Evolutionary conservation across 352 stramenopile genomes (phyloP).

Genomic region (Peronospora belbahrii): DNA sequence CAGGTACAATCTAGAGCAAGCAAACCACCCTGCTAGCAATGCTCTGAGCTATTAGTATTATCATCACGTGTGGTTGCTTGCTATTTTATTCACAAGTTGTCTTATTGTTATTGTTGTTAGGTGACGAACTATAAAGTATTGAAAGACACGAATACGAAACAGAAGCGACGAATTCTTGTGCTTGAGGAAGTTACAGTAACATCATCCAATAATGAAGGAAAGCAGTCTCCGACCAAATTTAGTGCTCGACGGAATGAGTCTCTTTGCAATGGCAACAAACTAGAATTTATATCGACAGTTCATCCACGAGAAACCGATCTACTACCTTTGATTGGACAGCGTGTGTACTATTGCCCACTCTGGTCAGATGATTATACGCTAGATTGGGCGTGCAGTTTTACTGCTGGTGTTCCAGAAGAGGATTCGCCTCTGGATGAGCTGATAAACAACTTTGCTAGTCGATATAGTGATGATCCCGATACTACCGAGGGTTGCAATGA

Average conservation of each 20-base stretch:
- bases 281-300: constrained; percentile 32
- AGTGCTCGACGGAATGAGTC: not conserved
- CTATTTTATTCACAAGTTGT: no score
- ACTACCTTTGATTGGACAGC: constrained; percentile 36
- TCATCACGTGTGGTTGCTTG: no score
- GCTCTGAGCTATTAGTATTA: no score
- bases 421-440: constrained; percentile 29
- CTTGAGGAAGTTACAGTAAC: constrained; percentile 11
- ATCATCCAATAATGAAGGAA: not conserved
- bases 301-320: constrained; percentile 37
- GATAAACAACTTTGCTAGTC: constrained; percentile 10
- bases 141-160: constrained; percentile 7
- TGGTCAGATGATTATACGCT: constrained; percentile 43
- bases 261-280: not conserved
- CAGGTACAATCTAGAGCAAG: no score
- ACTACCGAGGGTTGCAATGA: not conserved
- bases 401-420: constrained; percentile 12
- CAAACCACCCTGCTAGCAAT: no score
- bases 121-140: constrained; percentile 29
- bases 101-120: no score
- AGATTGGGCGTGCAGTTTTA: constrained; percentile 36
- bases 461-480: not conserved
- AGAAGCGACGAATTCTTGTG: constrained; percentile 13
- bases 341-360: constrained; percentile 52
- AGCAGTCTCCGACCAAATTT: constrained; percentile 15